Base-by-base conservation (phyloP, 192 early-diverging fungal species). In the Gaertneriomyces sp. region DNA sequence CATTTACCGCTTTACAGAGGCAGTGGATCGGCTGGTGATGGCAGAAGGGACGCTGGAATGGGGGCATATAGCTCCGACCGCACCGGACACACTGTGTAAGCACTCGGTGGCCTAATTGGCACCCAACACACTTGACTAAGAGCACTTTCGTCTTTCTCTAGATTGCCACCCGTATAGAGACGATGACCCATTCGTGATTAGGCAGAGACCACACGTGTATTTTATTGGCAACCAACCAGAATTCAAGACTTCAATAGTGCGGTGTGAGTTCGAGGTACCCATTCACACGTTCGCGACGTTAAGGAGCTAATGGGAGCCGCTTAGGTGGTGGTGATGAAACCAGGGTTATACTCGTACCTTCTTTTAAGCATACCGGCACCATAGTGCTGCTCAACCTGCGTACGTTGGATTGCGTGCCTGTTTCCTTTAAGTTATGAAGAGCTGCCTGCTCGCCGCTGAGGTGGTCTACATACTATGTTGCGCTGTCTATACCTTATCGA, bases 41-140 rank as follows among this genome's bases (percentile, higher is more conserved):
- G 88, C 91, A 4, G 87, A 83, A 43, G 54, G 70, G 14, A 89
- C 87, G 1, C 70, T 98, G 45, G 60, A 70, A 19, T 96, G 94
- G 93, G 80, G 87, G 5, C 94, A 98, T 56, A 78, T 98, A 7
- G 93, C 93, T 10, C 96, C 96, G 0, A 86, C 92, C 25, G 90
- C 93, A 6, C 96, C 96, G 0, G 96, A 98, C 76, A 96, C 94
- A 10, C 78, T 98, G 60, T 93, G 92, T 91, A 78, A 69, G 84
- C 7, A 9, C 17, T 33, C 40, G 39, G 25, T 3, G 42, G 11
- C 45, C 10, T 7, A 16, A 19, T 33, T 52, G 6, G 11, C 61
- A n/a, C n/a, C 41, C 44, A 11, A 42, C 47, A 67, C 14, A n/a
- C 16, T n/a, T 57, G 25, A 33, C 25, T 33, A 33, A 33, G 0